Percentiles rank a stretch among this genome's conserved stretches.
Conservation (phyloP, 2,329 filamentous ascomycete species). For the Cercospora sp. region DNA sequence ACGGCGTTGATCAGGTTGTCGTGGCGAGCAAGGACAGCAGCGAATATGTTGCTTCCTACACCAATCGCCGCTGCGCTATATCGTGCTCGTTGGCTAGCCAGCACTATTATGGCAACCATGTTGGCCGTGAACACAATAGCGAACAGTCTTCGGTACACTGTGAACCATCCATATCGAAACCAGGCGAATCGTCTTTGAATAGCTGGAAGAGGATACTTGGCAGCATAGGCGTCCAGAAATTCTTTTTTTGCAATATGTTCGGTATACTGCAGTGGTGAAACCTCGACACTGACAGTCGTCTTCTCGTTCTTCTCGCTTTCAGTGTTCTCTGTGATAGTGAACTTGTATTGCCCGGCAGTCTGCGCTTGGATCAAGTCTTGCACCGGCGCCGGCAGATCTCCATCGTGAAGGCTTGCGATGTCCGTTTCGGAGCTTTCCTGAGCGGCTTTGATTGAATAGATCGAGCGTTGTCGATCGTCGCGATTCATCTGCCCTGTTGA, state of each 20-base stretch:
- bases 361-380: constrained; percentile 4
- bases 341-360: constrained; percentile 1
- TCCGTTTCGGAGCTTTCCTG: constrained; percentile 4
- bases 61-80: constrained; percentile 37
- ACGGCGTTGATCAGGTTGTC: constrained; percentile 44
- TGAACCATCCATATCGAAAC: constrained; percentile 35
- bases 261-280: constrained; percentile 8
- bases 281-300: background rate
- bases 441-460: constrained; percentile 9
- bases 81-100: constrained; percentile 7
- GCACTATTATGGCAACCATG: constrained; percentile 27
- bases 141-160: constrained; percentile 37
- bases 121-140: constrained; percentile 34
- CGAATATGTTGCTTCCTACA: constrained; percentile 37
- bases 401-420: background rate
- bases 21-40: constrained; percentile 41
- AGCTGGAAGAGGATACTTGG: constrained; percentile 27
- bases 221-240: constrained; percentile 24
- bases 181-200: constrained; percentile 26
- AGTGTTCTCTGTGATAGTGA: constrained; percentile 5
- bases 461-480: constrained; percentile 4
- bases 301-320: background rate
- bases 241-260: constrained; percentile 29
- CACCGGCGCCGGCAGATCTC: background rate
- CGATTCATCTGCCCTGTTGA: constrained; percentile 4